phyloP scores from a whole-genome alignment of 2,329 filamentous ascomycete species.

The Amauroascus verrucosus region DNA sequence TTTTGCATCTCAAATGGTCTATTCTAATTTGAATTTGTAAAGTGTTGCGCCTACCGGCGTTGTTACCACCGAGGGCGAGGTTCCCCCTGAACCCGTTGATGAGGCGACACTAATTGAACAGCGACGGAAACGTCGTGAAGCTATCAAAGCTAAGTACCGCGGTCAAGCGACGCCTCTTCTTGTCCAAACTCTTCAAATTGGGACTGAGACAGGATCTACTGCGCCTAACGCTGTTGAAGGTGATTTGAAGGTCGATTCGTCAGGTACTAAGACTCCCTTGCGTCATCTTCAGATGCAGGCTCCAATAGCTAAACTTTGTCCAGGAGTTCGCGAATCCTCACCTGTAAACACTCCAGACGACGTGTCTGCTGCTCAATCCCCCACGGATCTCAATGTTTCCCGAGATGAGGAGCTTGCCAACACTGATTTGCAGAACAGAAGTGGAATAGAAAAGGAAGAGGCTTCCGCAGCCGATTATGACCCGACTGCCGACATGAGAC shows the following conservation, averaged over 20 bases:
- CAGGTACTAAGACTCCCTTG: slow-evolving; percentile 27
- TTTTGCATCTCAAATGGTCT: slow-evolving; percentile 18
- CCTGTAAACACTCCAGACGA: slow-evolving; percentile 42
- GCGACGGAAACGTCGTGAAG: slow-evolving; percentile 72
- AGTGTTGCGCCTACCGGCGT: slow-evolving; percentile 16
- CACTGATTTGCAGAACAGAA: slow-evolving; percentile 27
- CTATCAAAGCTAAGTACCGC: slow-evolving; percentile 72
- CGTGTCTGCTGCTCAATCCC: slow-evolving; percentile 41
- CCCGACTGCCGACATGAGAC: slow-evolving; percentile 76
- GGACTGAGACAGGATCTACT: slow-evolving; percentile 47
- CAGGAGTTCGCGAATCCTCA: slow-evolving; percentile 31
- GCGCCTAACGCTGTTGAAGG: slow-evolving; percentile 40
- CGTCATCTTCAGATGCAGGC: neutral
- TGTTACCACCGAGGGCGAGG: slow-evolving; percentile 22
- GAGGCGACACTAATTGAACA: slow-evolving; percentile 77
- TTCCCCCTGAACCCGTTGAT: slow-evolving; percentile 55
- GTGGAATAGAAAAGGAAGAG: slow-evolving; percentile 52
- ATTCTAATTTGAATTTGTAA: slow-evolving; percentile 8
- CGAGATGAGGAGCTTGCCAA: slow-evolving; percentile 61
- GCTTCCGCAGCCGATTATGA: slow-evolving; percentile 92
- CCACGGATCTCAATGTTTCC: slow-evolving; percentile 52
- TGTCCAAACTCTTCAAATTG: slow-evolving; percentile 60
- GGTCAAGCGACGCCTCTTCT: slow-evolving; percentile 60
- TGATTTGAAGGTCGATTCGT: slow-evolving; percentile 30
- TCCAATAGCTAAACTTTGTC: slow-evolving; percentile 30